Evolutionary conservation across 2,329 filamentous ascomycete species (phyloP).

Genomic region (Seiridium cupressi): DNA sequence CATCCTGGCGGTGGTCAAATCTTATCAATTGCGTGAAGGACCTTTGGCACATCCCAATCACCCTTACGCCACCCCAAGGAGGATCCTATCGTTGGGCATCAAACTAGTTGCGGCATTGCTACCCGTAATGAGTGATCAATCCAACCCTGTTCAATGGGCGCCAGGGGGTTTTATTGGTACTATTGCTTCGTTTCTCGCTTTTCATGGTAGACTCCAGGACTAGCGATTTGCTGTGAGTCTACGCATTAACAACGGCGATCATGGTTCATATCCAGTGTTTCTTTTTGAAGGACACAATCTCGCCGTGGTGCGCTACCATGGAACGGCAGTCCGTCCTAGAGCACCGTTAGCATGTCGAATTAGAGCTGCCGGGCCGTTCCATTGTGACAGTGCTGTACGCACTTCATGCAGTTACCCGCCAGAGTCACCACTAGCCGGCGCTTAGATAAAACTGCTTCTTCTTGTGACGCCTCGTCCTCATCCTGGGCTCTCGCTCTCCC

Average conservation of each 20-base stretch:
- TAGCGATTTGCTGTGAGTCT: neutral
- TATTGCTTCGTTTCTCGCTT: neutral
- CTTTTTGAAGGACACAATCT: neutral
- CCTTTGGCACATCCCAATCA: neutral
- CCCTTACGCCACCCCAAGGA: neutral
- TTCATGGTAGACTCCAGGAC: neutral
- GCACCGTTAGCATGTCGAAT: neutral
- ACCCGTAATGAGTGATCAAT: slow-evolving; percentile 19
- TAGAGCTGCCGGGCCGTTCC: slow-evolving; percentile 13
- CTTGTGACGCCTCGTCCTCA: no score
- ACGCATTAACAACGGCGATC: neutral
- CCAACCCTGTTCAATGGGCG: slow-evolving; percentile 11
- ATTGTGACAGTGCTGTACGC: slow-evolving; percentile 1
- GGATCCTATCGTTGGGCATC: slow-evolving; percentile 19
- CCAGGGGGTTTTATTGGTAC: neutral
- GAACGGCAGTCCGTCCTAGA: neutral
- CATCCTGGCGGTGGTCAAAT: neutral
- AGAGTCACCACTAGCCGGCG: slow-evolving; percentile 13
- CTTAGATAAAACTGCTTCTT: slow-evolving; percentile 4
- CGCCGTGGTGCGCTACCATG: no score
- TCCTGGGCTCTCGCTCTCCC: no score
- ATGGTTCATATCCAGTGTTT: neutral
- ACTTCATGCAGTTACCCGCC: neutral
- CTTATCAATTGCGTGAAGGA: neutral
- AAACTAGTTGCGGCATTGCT: slow-evolving; percentile 17